These are phyloP conservation scores for Pittosporum tobira DNA, from an alignment of 129 eudicot genomes.

Conservation along the genomic window DNA sequence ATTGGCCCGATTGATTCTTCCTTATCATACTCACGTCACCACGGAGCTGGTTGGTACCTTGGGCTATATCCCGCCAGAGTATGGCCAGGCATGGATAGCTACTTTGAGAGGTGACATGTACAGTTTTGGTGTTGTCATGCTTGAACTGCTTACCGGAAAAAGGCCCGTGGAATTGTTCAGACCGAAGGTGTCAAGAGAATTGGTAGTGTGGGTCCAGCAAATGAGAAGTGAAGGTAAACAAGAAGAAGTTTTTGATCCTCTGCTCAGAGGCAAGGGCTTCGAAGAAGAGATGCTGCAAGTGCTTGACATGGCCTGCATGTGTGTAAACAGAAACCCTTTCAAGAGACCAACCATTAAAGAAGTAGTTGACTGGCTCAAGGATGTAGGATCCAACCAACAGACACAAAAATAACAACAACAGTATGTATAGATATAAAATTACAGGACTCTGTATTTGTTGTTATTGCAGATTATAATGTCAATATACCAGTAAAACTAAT, in stretches of 20 bases:
- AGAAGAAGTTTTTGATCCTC: constrained; percentile 57
- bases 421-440: constrained; percentile 2
- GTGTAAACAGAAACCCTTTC: constrained; percentile 62
- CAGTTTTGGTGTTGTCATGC: constrained; percentile 83
- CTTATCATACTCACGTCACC: constrained; percentile 73
- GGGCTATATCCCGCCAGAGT: constrained; percentile 84
- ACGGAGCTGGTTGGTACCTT: constrained; percentile 87
- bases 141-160: constrained; percentile 71
- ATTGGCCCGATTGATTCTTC: constrained; percentile 65
- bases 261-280: constrained; percentile 54
- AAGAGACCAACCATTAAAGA: constrained; percentile 69
- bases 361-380: constrained; percentile 66
- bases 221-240: constrained; percentile 61
- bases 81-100: constrained; percentile 78
- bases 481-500: constrained; percentile 23
- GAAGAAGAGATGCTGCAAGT: constrained; percentile 79
- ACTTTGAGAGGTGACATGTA: constrained; percentile 81
- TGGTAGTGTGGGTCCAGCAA: constrained; percentile 79
- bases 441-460: constrained; percentile 18
- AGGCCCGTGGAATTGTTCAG: constrained; percentile 74
- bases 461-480: constrained; percentile 16
- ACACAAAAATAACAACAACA: constrained; percentile 27
- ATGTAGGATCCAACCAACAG: constrained; percentile 35
- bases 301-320: constrained; percentile 76
- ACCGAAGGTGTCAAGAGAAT: constrained; percentile 62